These are phyloP conservation scores for Xylariaceae sp. DNA, from an alignment of 2,329 filamentous ascomycete species.

Conservation along the genomic window DNA sequence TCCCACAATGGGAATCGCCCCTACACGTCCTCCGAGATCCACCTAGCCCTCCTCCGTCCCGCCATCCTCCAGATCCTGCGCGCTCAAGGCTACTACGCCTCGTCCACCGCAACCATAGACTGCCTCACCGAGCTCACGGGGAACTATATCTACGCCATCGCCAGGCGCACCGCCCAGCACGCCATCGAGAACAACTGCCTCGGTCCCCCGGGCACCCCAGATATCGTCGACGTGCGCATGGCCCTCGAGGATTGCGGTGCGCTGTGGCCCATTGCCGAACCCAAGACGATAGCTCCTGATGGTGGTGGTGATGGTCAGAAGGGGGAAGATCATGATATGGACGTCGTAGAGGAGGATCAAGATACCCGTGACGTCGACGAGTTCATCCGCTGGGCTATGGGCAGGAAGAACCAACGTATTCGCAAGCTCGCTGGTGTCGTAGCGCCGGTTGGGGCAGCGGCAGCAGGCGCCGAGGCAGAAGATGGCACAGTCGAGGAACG, in stretches of 20 bases:
- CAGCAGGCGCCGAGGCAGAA: constrained; percentile 32
- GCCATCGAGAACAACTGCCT: constrained; percentile 64
- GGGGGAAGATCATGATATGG: constrained; percentile 1
- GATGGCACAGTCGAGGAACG: constrained; percentile 49
- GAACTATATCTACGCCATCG: constrained; percentile 73
- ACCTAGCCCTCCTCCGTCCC: constrained; percentile 77
- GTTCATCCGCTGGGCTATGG: constrained; percentile 76
- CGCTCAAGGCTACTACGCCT: constrained; percentile 82
- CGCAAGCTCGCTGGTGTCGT: constrained; percentile 74
- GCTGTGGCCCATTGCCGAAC: constrained; percentile 61
- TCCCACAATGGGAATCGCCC: constrained; percentile 19
- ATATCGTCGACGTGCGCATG: constrained; percentile 75
- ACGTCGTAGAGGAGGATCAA: constrained; percentile 39
- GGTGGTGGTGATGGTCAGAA: constrained; percentile 5
- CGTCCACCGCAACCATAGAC: constrained; percentile 78
- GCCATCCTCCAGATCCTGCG: constrained; percentile 87
- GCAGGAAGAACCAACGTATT: constrained; percentile 73
- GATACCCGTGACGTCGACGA: constrained; percentile 73
- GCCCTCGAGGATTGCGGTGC: constrained; percentile 79
- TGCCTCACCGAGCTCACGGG: constrained; percentile 82
- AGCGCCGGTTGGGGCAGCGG: constrained; percentile 24
- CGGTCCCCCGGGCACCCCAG: constrained; percentile 50
- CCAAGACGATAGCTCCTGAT: constrained; percentile 9
- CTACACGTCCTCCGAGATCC: constrained; percentile 23
- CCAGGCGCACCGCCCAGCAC: constrained; percentile 66